Percentiles rank a stretch among this genome's conserved stretches.
Conservation (phyloP, 208 protist genomes). For the Trichomonas vaginalis region DNA sequence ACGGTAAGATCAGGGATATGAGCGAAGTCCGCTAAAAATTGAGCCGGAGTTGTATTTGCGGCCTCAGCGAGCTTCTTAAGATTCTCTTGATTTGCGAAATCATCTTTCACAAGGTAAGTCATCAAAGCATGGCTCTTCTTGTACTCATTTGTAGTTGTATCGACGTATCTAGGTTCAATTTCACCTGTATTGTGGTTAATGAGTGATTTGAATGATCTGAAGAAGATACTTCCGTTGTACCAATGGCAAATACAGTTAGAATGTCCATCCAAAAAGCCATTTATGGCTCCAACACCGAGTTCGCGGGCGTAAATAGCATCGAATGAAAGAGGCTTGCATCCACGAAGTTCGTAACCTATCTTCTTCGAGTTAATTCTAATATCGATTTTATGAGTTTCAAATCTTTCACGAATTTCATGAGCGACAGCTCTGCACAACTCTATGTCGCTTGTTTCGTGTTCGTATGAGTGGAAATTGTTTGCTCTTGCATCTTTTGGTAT, state of each 20-base stretch:
- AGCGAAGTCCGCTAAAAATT: background rate
- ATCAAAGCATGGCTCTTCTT: constrained; percentile 12
- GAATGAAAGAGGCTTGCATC: background rate
- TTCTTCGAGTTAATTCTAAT: constrained; percentile 11
- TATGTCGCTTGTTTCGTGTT: background rate
- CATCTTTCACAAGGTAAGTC: background rate
- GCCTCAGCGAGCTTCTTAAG: background rate
- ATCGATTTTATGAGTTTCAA: background rate
- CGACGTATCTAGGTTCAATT: background rate
- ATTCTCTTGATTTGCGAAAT: background rate
- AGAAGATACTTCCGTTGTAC: background rate
- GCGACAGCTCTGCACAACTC: background rate
- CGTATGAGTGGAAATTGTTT: background rate
- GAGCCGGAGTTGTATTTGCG: background rate
- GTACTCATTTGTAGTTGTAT: constrained; percentile 1
- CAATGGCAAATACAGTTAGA: background rate
- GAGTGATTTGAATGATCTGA: background rate
- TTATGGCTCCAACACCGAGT: constrained; percentile 17
- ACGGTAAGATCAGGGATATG: too few species aligned
- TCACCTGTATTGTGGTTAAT: background rate
- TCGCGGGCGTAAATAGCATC: constrained; percentile 21
- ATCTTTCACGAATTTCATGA: background rate
- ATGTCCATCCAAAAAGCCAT: background rate
- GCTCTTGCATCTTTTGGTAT: background rate
- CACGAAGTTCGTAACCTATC: constrained; percentile 29